These are phyloP conservation scores for Coriolopsis trogii DNA, from an alignment of 1,284 basidiomycete species.

Conservation along the genomic window DNA sequence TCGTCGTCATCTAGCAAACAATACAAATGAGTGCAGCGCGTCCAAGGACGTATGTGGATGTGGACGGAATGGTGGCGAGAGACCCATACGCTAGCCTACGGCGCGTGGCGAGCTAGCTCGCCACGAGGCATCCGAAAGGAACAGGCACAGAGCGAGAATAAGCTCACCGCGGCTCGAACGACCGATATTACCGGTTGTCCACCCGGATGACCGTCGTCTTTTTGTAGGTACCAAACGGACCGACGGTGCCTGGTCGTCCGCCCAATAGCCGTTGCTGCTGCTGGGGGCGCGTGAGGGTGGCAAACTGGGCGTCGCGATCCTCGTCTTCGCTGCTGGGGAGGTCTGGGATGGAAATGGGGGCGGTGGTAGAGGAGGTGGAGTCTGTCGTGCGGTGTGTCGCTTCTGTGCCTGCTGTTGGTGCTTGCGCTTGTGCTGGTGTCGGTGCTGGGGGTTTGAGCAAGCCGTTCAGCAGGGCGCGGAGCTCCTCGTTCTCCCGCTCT, in stretches of 20 bases:
- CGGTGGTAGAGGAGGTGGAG: background rate
- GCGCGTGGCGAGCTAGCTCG: too few relatives aligned
- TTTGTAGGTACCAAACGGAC: constrained; percentile 49
- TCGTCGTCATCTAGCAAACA: too few relatives aligned
- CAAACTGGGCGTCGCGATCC: constrained; percentile 15
- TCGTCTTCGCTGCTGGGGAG: constrained; percentile 4
- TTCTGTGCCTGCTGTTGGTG: background rate
- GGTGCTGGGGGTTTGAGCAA: constrained; percentile 10
- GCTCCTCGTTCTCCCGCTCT: constrained; percentile 83
- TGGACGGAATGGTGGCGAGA: too few relatives aligned
- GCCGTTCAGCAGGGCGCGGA: constrained; percentile 68
- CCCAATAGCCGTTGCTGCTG: constrained; percentile 39
- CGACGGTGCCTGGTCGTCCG: constrained; percentile 46
- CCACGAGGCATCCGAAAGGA: background rate
- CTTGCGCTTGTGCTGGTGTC: background rate
- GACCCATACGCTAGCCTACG: too few relatives aligned
- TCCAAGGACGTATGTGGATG: too few relatives aligned
- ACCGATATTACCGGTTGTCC: constrained; percentile 7
- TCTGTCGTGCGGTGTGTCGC: background rate
- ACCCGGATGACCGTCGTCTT: constrained; percentile 14
- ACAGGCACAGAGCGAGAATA: background rate
- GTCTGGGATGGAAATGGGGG: constrained; percentile 5
- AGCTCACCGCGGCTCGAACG: background rate
- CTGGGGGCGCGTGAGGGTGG: constrained; percentile 10
- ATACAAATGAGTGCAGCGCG: too few relatives aligned